These are phyloP conservation scores for Mesembryanthemum crystallinum DNA, from an alignment of 148 eudicot genomes.

Conservation along the genomic window DNA sequence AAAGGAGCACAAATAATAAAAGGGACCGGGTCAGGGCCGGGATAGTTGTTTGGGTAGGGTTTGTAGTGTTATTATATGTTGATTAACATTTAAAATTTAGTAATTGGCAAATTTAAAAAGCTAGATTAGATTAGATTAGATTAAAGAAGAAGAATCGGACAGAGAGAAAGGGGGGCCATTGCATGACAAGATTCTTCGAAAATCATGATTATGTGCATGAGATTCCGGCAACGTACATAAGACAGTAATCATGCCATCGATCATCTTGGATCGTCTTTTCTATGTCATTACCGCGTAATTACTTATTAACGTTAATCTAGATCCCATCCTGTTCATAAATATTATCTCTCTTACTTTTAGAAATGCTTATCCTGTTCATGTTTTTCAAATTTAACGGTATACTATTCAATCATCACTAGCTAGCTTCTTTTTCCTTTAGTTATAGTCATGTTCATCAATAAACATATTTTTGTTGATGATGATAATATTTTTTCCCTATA, in stretches of 20 bases:
- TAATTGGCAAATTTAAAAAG: no score
- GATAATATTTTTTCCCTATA: no score
- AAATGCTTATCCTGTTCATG: conserved; percentile 10
- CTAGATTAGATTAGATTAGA: no score
- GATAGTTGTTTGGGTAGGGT: conserved; percentile 8
- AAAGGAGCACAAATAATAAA: not conserved
- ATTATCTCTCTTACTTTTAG: conserved; percentile 6
- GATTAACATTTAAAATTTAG: no score
- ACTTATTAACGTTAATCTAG: conserved; percentile 11
- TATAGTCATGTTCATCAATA: no score
- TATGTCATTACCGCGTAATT: conserved; percentile 10
- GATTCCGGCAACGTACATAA: conserved; percentile 23
- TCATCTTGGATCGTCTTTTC: conserved; percentile 24
- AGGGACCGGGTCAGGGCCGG: not conserved
- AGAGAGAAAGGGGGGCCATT: conserved; percentile 3
- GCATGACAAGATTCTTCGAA: conserved; percentile 25
- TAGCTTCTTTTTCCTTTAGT: no score
- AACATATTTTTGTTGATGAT: no score
- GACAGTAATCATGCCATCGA: conserved; percentile 35
- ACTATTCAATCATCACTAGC: not conserved
- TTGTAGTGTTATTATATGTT: conserved; percentile 8
- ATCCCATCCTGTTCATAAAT: conserved; percentile 1
- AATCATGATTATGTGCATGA: conserved; percentile 35
- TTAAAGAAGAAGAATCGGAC: conserved; percentile 15
- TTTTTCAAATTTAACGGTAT: conserved; percentile 16